Conservation (phyloP, 2,329 filamentous ascomycete genomes). For the Penicillium sp. region DNA sequence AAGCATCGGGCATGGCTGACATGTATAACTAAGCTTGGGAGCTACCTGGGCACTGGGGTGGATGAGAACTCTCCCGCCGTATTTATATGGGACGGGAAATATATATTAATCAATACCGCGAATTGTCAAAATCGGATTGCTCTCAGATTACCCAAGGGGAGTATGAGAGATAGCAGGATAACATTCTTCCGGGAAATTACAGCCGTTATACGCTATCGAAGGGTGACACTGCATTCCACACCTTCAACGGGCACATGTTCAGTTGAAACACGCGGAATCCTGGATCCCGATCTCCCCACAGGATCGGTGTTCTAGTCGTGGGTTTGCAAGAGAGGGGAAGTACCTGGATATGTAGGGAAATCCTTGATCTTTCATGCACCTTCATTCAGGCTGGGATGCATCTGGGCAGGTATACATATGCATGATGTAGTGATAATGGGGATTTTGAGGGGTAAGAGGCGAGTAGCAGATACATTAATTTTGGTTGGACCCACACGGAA, state of each 20-base stretch:
- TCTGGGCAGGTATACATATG: background rate
- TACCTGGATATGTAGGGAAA: conserved; percentile 1
- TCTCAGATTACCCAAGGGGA: background rate
- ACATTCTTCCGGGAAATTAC: background rate
- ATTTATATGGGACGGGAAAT: too few relatives aligned
- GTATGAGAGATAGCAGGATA: background rate
- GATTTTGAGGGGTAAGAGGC: background rate
- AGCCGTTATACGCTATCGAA: background rate
- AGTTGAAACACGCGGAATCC: conserved; percentile 16
- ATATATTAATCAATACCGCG: too few relatives aligned
- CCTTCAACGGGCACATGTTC: conserved; percentile 9
- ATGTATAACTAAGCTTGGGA: too few relatives aligned
- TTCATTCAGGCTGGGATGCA: background rate
- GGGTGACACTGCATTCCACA: background rate
- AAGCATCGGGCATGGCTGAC: background rate
- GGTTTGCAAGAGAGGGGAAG: background rate
- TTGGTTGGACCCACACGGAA: background rate
- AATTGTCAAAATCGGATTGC: background rate
- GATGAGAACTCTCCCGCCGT: too few relatives aligned
- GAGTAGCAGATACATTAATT: conserved; percentile 8
- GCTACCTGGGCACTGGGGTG: too few relatives aligned
- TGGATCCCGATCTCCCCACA: conserved; percentile 4
- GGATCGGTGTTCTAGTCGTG: background rate
- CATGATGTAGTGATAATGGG: background rate
- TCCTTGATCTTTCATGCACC: background rate